Percentiles rank a stretch among this genome's conserved stretches.
These are phyloP conservation scores for Pichia sp. DNA, from an alignment of 1,139 yeast species.

Conservation along the genomic window DNA sequence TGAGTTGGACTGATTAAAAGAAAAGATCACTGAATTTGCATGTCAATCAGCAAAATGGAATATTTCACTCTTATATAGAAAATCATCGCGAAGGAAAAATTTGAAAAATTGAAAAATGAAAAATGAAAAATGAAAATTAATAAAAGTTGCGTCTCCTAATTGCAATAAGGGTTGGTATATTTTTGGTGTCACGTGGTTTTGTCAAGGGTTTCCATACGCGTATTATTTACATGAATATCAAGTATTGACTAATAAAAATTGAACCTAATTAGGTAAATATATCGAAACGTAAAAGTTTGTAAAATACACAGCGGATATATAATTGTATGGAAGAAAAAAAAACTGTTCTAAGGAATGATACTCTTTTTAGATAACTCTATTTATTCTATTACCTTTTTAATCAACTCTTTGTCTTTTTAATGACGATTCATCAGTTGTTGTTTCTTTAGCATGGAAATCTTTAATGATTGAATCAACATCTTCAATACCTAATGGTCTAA, in stretches of 20 bases:
- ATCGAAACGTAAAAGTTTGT: neutral
- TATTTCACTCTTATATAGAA: neutral
- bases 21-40: neutral
- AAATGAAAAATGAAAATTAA: neutral
- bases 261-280: too few species aligned
- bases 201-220: neutral
- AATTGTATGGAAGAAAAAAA: neutral
- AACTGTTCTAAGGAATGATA: neutral
- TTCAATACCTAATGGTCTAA: slow-evolving; percentile 55
- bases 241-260: too few species aligned
- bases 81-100: neutral
- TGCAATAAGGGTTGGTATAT: neutral
- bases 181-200: neutral
- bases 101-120: neutral
- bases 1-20: slow-evolving; percentile 2
- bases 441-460: slow-evolving; percentile 44
- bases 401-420: slow-evolving; percentile 24
- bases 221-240: too few species aligned
- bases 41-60: neutral
- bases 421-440: slow-evolving; percentile 13
- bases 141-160: neutral
- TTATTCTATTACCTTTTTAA: too few species aligned
- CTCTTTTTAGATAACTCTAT: too few species aligned
- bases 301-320: neutral
- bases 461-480: slow-evolving; percentile 35